Evolutionary conservation across 2,329 filamentous ascomycete species (phyloP).

Genomic region (Dactylellina parvicollis): DNA sequence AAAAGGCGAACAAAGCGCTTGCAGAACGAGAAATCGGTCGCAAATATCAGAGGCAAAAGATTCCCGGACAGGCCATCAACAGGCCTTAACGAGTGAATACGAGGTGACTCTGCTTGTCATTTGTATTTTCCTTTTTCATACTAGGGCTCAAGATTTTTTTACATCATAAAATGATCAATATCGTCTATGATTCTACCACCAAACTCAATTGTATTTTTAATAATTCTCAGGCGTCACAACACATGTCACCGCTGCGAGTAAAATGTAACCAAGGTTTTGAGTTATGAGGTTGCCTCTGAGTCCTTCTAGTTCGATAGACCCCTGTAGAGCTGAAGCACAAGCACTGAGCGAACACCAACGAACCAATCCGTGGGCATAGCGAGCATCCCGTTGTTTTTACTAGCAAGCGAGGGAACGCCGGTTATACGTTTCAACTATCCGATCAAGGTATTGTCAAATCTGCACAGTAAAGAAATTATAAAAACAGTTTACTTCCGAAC

Average conservation of each 20-base stretch:
- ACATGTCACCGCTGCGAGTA: conserved; percentile 7
- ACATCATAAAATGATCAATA: not conserved
- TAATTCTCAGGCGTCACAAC: not conserved
- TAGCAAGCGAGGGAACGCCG: conserved; percentile 27
- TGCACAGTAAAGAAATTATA: not conserved
- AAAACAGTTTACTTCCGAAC: conserved; percentile 7
- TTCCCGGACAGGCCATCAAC: not conserved
- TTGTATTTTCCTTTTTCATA: conserved; percentile 32
- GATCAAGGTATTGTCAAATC: conserved; percentile 6
- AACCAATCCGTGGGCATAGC: conserved; percentile 23
- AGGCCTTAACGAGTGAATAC: conserved; percentile 24
- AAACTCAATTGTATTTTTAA: not conserved
- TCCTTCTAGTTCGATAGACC: conserved; percentile 16
- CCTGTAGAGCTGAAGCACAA: conserved; percentile 44
- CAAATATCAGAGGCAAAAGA: not conserved
- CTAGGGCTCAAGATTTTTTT: conserved; percentile 11
- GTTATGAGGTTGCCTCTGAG: conserved; percentile 34
- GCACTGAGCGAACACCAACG: conserved; percentile 41
- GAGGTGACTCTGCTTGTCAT: conserved; percentile 22
- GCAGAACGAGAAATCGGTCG: conserved; percentile 42
- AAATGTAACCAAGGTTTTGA: not conserved
- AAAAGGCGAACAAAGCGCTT: conserved; percentile 50
- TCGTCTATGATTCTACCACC: not conserved
- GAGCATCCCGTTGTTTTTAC: conserved; percentile 1
- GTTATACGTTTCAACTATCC: conserved; percentile 21